phyloP scores from a whole-genome alignment of 2,329 filamentous ascomycete species.

The Cordyceps cicadae region DNA sequence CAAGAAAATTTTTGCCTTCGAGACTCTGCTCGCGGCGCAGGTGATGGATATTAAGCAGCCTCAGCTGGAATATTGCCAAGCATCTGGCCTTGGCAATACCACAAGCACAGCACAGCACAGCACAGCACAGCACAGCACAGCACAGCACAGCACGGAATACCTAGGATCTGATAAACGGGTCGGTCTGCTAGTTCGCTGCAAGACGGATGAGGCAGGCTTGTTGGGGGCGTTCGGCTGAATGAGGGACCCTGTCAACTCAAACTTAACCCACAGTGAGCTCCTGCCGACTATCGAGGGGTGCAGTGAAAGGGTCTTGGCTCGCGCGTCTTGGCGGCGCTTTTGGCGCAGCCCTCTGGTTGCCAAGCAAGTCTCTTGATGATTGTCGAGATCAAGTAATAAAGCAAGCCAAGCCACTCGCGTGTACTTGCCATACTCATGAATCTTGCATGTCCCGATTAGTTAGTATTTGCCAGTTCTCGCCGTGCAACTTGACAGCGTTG shows the following conservation, averaged over 20 bases:
- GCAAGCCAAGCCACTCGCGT: background rate
- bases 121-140: too few relatives aligned
- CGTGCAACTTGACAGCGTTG: background rate
- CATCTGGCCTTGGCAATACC: background rate
- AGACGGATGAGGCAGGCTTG: background rate
- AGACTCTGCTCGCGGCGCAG: background rate
- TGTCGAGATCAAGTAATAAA: background rate
- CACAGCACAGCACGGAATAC: background rate
- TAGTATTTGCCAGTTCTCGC: too few relatives aligned
- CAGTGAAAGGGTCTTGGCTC: background rate
- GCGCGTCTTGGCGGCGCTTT: background rate
- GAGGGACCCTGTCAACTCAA: background rate
- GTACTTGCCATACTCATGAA: background rate
- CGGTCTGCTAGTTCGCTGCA: background rate
- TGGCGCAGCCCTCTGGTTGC: background rate
- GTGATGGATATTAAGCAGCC: background rate
- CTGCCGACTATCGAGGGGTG: background rate
- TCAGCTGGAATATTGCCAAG: background rate
- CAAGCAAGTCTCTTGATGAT: background rate
- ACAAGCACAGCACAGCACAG: too few relatives aligned
- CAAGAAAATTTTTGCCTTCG: background rate
- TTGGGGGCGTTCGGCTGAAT: background rate
- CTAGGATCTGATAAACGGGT: conserved; percentile 2
- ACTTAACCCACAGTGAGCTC: background rate
- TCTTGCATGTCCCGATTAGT: too few relatives aligned